Base-by-base conservation (phyloP, 1,139 yeast genomes). In the Diutina catenulata region DNA sequence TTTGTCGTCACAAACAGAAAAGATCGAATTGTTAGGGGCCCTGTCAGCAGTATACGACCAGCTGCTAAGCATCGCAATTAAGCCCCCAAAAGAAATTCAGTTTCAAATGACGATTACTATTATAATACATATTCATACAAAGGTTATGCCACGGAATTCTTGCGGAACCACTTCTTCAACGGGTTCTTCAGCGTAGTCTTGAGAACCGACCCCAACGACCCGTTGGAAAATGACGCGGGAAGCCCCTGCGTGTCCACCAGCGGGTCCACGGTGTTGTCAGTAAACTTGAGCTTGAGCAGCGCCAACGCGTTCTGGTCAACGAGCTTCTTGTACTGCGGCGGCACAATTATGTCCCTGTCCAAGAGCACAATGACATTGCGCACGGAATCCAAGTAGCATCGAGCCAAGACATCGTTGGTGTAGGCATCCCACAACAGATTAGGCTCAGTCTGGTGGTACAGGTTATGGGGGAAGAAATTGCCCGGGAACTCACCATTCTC, bases 401-500 rank as follows among this genome's bases (percentile, higher is more conserved):
- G 51, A 5, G 51, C 41, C 16, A 70, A 45, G 2, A 65, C 48
- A 18, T 61, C 59, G 36, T 55, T 49, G 6, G 57, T 52, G 42
- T 65, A 67, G 4, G 52, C 41, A 11, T 53, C 59, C 71, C 71
- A 67, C 41, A 48, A 45, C 23, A 27, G n/a, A n/a, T n/a, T 15
- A 5, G 25, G 15, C 15, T 14, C 25, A 11, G 5, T 18, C 10
- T 14, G 10, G 14, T 20, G 18, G 19, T 37, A 39, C 16, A 26
- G 9, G 23, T 42, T 41, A 36, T 58, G 59, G 26, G 49, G 45
- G 36, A 53, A 53, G 41, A 58, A 64, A 39, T 59, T 58, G 7
- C 50, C 46, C 10, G 76, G 73, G 28, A 48, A 52, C 46, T 73
- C 78, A 33, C 62, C 54, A 24, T 53, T 49, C 38, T 59, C 60